Base-by-base conservation (phyloP, 1,284 basidiomycete species). In the Pholiota adiposa region DNA sequence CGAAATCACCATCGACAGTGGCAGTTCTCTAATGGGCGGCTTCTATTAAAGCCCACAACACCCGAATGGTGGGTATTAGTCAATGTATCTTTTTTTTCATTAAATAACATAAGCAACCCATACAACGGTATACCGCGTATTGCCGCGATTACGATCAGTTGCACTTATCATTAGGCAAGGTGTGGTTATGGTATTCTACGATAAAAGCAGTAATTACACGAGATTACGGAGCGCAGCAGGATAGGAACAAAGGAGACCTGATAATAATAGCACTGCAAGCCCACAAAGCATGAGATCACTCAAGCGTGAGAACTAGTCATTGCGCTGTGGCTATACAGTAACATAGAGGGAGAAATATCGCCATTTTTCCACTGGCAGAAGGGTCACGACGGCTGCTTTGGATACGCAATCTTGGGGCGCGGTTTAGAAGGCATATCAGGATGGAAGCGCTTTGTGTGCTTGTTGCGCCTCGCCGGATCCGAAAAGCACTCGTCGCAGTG, bases 401-500 rank as follows among this genome's bases (percentile, higher is more conserved):
- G 56, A 52, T 46, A 51, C 21, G 50, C 41, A 7, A 52, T 27
- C 12, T 36, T 38, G 7, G 50, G 56, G 40, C 43, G 56, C 41
- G 56, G 50, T 21, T 46, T 52, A 11, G 50, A 58, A 27, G 51
- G 56, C 50, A 41, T 46, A 18, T 52, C 50, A 31, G 56, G 56
- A 48, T 58, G 56, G 16, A 52, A 16, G 7, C 51, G 50, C 41
- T 52, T 57, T 18, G 50, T 43, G 44, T 63, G 64, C 21, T 59
- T 56, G 38, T 63, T 49, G 11, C 64, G 57, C 41, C 52, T 55
- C 4, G 61, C 61, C 34, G 64, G 61, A 44, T 65, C 69, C 50
- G 51, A 55, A 19, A 61, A 61, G 31, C 44, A 33, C 33, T 57
- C 40, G 2, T 43, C n/a, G 34, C 59, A 63, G 51, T 49, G 55